phyloP scores from a whole-genome alignment of 306 rosid genomes.

The Canavalia ensiformis region DNA sequence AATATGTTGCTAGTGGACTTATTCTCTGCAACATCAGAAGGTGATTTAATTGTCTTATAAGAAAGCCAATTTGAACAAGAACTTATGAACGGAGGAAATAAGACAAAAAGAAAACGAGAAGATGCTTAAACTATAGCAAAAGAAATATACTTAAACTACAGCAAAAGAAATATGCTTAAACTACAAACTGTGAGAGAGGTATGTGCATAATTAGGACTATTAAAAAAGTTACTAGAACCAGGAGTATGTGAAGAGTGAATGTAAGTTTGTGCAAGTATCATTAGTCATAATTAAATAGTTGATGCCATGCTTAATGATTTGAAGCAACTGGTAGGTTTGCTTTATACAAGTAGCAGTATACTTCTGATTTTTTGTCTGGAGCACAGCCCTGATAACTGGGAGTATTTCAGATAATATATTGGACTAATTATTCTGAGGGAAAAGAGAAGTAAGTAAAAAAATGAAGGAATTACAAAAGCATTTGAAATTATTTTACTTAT shows the following conservation, averaged over 20 bases:
- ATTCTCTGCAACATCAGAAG: conserved; percentile 48
- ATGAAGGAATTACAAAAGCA: not conserved
- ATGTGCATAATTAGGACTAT: not conserved
- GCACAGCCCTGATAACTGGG: not conserved
- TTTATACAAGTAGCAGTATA: not conserved
- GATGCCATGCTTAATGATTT: not conserved
- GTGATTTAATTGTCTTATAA: conserved; percentile 14
- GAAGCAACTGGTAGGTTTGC: conserved; percentile 12
- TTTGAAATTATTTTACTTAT: conserved; percentile 6
- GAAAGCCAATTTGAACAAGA: conserved; percentile 14
- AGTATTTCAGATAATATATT: not conserved
- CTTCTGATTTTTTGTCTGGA: not conserved
- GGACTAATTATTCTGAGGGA: conserved; percentile 8
- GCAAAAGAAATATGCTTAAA: not conserved
- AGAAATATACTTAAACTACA: not conserved
- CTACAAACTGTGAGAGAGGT: not conserved
- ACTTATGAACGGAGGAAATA: not conserved
- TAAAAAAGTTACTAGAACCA: not conserved
- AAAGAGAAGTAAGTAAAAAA: not conserved
- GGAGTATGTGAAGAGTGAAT: not conserved
- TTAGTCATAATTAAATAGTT: not conserved
- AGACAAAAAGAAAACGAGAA: not conserved
- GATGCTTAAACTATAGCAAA: not conserved
- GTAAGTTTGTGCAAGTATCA: not conserved
- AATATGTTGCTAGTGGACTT: conserved; percentile 42